Conservation (phyloP, 2,329 filamentous ascomycete genomes). For the Juglanconis juglandina region DNA sequence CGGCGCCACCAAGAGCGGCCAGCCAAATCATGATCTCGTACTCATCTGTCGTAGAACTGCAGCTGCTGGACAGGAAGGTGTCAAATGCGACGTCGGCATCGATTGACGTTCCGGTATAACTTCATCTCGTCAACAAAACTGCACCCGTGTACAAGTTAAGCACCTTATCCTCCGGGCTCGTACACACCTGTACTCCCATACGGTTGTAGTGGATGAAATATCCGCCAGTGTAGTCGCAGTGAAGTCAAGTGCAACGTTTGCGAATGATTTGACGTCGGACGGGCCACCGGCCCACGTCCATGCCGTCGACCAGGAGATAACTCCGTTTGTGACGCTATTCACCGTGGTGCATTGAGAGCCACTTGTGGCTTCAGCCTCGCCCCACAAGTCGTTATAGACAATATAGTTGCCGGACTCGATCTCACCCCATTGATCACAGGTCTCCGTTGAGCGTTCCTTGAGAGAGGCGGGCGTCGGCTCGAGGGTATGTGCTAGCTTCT, state of each 20-base stretch:
- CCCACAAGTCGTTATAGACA: conserved; percentile 53
- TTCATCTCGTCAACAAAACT: conserved; percentile 4
- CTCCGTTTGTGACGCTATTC: conserved; percentile 31
- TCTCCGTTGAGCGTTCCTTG: conserved; percentile 5
- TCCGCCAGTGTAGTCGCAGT: conserved; percentile 30
- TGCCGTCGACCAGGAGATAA: conserved; percentile 38
- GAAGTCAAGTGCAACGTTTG: conserved; percentile 37
- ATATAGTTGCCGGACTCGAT: conserved; percentile 31
- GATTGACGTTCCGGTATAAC: conserved; percentile 29
- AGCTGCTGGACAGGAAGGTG: conserved; percentile 51
- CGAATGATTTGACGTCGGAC: conserved; percentile 42
- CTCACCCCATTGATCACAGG: conserved; percentile 7
- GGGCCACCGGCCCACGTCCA: conserved; percentile 41
- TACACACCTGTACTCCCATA: conserved; percentile 36
- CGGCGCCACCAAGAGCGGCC: conserved; percentile 53
- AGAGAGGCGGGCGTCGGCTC: conserved; percentile 1
- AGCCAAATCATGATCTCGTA: conserved; percentile 68
- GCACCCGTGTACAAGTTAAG: background rate
- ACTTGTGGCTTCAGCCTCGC: conserved; percentile 31
- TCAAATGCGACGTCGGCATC: conserved; percentile 59
- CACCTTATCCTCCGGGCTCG: background rate
- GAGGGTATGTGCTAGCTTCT: background rate
- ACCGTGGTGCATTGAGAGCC: conserved; percentile 42
- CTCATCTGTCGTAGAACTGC: conserved; percentile 36
- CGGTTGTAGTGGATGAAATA: conserved; percentile 33